These are phyloP conservation scores for Venturia aucupariae DNA, from an alignment of 2,329 filamentous ascomycete species.

Conservation along the genomic window DNA sequence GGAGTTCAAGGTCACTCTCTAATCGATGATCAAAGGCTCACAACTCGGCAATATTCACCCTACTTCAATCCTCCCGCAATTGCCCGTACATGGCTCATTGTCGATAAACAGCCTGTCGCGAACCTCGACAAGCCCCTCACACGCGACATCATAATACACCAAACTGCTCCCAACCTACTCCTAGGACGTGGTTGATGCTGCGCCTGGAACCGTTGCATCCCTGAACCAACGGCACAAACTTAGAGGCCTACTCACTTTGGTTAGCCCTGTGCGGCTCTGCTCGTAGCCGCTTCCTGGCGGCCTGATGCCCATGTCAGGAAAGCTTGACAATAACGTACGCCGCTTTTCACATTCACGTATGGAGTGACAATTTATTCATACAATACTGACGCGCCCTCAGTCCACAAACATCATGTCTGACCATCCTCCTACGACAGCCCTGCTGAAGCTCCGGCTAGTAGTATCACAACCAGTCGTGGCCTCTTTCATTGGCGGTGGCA, in stretches of 20 bases:
- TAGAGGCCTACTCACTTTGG: background rate
- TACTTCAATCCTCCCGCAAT: background rate
- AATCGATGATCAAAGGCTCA: background rate
- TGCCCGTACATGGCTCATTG: background rate
- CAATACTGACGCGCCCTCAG: background rate
- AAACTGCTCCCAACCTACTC: background rate
- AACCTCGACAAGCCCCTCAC: background rate
- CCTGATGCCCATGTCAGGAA: background rate
- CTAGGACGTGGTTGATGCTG: background rate
- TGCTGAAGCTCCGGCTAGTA: constrained; percentile 8
- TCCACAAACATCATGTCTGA: constrained; percentile 8
- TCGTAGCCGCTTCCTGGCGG: constrained; percentile 4
- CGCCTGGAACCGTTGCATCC: background rate
- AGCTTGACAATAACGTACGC: background rate
- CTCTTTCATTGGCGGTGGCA: constrained; percentile 86
- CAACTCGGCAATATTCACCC: background rate
- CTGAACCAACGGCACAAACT: background rate
- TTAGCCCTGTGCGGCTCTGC: constrained; percentile 6
- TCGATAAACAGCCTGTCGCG: constrained; percentile 3
- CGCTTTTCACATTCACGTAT: background rate
- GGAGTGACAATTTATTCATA: background rate
- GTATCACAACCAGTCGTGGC: constrained; percentile 69
- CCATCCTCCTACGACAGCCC: background rate
- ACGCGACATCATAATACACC: background rate
- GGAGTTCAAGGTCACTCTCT: background rate